phyloP scores from a whole-genome alignment of 129 eudicot species.

The Artemisia annua region DNA sequence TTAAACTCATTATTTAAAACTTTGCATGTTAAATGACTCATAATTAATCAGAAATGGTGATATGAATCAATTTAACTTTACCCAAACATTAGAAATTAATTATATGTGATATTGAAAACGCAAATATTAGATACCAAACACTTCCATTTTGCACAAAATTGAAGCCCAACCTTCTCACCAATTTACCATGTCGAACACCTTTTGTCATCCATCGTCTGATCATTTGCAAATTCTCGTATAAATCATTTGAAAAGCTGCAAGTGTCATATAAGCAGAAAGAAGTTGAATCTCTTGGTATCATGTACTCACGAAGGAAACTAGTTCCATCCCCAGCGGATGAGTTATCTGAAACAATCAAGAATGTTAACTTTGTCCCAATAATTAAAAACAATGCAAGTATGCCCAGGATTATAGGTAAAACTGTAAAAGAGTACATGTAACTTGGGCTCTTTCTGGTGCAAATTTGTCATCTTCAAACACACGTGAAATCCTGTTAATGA shows the following conservation, averaged over 20 bases:
- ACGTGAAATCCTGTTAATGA: conserved; percentile 66
- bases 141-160: background rate
- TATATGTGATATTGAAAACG: too few species aligned
- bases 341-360: conserved; percentile 50
- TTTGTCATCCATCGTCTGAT: conserved; percentile 62
- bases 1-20: too few species aligned
- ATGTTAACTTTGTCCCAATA: background rate
- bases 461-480: conserved; percentile 67
- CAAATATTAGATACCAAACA: too few species aligned
- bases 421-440: conserved; percentile 49
- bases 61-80: too few species aligned
- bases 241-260: conserved; percentile 52
- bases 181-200: conserved; percentile 74
- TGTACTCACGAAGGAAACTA: conserved; percentile 66
- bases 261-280: conserved; percentile 77
- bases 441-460: conserved; percentile 83
- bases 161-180: conserved; percentile 42
- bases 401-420: background rate
- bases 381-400: background rate
- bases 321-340: conserved; percentile 59
- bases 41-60: too few species aligned
- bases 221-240: conserved; percentile 46
- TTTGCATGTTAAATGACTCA: too few species aligned
- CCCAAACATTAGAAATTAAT: background rate
- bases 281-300: conserved; percentile 60